phyloP scores from a whole-genome alignment of 2,329 filamentous ascomycete genomes.

The Scopulariopsis brevicaulis region DNA sequence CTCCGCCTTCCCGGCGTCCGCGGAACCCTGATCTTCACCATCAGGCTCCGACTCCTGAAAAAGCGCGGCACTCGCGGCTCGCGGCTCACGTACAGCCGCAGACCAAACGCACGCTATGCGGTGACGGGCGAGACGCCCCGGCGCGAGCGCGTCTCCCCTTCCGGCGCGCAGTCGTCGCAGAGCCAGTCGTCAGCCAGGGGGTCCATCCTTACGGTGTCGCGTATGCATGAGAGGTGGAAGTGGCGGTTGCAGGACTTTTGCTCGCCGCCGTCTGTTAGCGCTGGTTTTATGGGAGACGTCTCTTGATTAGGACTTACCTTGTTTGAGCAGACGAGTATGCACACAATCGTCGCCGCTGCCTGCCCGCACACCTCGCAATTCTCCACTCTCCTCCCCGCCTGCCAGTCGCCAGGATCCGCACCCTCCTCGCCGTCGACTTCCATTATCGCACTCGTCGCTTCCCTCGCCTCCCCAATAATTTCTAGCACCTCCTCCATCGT shows the following conservation, averaged over 20 bases:
- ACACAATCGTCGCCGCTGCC: not conserved
- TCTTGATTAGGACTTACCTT: not conserved
- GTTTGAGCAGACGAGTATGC: slow-evolving; percentile 3
- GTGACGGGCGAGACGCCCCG: not conserved
- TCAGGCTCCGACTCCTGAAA: not conserved
- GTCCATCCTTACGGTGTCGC: not conserved
- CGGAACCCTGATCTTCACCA: not conserved
- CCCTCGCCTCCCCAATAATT: slow-evolving; percentile 29
- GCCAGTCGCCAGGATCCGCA: not conserved
- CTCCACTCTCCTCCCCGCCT: not conserved
- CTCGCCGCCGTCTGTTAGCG: not conserved
- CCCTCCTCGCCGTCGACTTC: not conserved
- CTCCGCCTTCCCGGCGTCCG: not conserved
- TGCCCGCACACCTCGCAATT: not conserved
- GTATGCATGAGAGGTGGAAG: slow-evolving; percentile 1
- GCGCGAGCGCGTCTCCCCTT: not conserved
- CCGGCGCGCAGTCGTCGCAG: slow-evolving; percentile 4
- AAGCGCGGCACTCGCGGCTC: not conserved
- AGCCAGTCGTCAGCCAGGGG: slow-evolving; percentile 2
- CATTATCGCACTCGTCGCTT: slow-evolving; percentile 10
- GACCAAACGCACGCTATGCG: not conserved
- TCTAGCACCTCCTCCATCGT: slow-evolving; percentile 28
- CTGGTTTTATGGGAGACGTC: not conserved
- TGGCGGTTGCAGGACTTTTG: not conserved
- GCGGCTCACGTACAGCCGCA: not conserved